phyloP scores from a whole-genome alignment of 768 basidiomycete genomes.

The Suillus hirtellus region DNA sequence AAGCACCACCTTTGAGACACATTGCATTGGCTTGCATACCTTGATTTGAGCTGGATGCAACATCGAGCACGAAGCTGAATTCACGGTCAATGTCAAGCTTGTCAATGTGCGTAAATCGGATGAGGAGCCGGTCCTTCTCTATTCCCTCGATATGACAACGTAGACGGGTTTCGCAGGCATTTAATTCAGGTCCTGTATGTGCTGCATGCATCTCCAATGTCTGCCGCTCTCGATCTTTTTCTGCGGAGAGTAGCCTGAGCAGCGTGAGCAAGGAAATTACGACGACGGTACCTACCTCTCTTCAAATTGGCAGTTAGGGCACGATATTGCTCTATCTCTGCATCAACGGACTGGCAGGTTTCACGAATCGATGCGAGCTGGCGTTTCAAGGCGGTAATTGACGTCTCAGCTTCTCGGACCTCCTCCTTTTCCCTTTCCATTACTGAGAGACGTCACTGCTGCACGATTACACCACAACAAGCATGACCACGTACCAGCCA shows the following conservation, averaged over 20 bases:
- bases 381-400: slow-evolving; percentile 58
- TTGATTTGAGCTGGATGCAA: slow-evolving; percentile 60
- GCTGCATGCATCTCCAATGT: slow-evolving; percentile 56
- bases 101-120: slow-evolving; percentile 73
- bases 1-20: no score
- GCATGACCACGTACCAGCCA: slow-evolving; percentile 55
- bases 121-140: slow-evolving; percentile 65
- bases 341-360: slow-evolving; percentile 55
- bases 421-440: slow-evolving; percentile 73
- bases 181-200: slow-evolving; percentile 54
- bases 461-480: background rate
- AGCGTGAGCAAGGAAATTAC: background rate
- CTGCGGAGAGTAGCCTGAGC: slow-evolving; percentile 33
- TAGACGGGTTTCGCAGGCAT: slow-evolving; percentile 54
- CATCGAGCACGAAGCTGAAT: slow-evolving; percentile 76
- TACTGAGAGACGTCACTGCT: slow-evolving; percentile 36
- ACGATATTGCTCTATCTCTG: slow-evolving; percentile 74
- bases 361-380: slow-evolving; percentile 68
- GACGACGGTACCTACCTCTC: slow-evolving; percentile 49
- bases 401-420: slow-evolving; percentile 65
- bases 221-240: slow-evolving; percentile 65
- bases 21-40: slow-evolving; percentile 43
- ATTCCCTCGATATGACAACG: slow-evolving; percentile 79
- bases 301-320: slow-evolving; percentile 59
- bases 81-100: slow-evolving; percentile 56